Evolutionary conservation across 140 eudicot genomes (phyloP), one percentile per base, ranked within the genome.

Genomic region (Anethum foeniculum): DNA sequence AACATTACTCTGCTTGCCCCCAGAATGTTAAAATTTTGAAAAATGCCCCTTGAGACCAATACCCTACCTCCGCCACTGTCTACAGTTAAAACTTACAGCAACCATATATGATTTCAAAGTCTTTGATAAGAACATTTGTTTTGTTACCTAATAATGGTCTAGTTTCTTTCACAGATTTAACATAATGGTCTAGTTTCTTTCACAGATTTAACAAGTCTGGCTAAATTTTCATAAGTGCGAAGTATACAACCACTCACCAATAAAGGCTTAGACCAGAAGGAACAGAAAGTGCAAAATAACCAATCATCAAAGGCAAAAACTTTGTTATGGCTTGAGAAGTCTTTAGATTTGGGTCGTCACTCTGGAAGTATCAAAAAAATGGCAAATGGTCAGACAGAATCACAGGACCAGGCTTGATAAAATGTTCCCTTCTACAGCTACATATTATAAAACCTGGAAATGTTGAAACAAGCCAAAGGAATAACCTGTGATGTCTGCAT

Each of bases 201-300:
- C 56, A 74, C 11, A 41, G n/a, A 44, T 18, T 71, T 72, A 23
- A 39, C 77, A 72, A 38, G 34, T 39, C 41, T 49, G 12, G 25
- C 7, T 2, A 3, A 44, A 27, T 11, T 27, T 46, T 34, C 65
- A 23, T 38, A 85, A 28, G 38, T 30, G 44, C 44, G 6, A 16
- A 39, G 41, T 11, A 49, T 46, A 32, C 52, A 85, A 71, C 52
- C 41, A 77, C 92, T 85, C 79, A 95, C 99, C 99, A 95, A 75
- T 95, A 95, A 79, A 95, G 98, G 79, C 99, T 90, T 77, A 95
- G 86, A 80, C 99, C 99, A 49, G 99, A 95, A 80, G 99, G 99
- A 76, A 95, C 99, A 43, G 99, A 93, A 46, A 95, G 94, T 64
- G 99, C 87, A 80, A 95, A 95, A 84, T 95, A 95, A 82, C 99